These are phyloP conservation scores for Neofusicoccum laricinum DNA, from an alignment of 2,329 filamentous ascomycete species.

Conservation along the genomic window DNA sequence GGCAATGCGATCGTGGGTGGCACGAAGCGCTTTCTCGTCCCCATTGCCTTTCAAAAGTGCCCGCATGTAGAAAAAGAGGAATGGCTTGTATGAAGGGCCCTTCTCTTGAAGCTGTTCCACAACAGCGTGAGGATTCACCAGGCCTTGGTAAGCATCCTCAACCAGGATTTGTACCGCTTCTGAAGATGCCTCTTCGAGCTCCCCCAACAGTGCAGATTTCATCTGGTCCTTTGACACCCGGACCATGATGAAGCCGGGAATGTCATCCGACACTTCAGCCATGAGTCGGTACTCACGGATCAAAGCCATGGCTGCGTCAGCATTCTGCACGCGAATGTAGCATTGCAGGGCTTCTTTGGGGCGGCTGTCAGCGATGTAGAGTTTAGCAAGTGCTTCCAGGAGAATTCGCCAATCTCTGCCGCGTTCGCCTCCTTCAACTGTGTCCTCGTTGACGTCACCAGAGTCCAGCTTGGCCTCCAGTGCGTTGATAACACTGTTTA, in stretches of 20 bases:
- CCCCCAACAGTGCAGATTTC: slow-evolving; percentile 61
- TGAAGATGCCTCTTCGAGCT: slow-evolving; percentile 74
- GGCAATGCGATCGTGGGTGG: slow-evolving; percentile 42
- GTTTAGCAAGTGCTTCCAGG: slow-evolving; percentile 78
- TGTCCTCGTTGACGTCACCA: slow-evolving; percentile 71
- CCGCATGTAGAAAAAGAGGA: slow-evolving; percentile 89
- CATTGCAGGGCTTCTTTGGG: slow-evolving; percentile 81
- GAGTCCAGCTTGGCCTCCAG: slow-evolving; percentile 80
- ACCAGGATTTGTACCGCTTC: slow-evolving; percentile 86
- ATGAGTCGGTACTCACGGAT: slow-evolving; percentile 89
- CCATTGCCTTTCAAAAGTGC: slow-evolving; percentile 78
- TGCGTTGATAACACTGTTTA: slow-evolving; percentile 69
- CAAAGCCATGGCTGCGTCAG: slow-evolving; percentile 80
- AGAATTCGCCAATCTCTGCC: slow-evolving; percentile 85
- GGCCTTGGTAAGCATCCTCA: slow-evolving; percentile 84
- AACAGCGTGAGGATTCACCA: slow-evolving; percentile 74
- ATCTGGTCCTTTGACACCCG: slow-evolving; percentile 73
- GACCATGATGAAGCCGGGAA: slow-evolving; percentile 81
- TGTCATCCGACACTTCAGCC: slow-evolving; percentile 83
- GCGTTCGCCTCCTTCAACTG: slow-evolving; percentile 67
- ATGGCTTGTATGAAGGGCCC: slow-evolving; percentile 59
- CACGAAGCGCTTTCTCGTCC: slow-evolving; percentile 39
- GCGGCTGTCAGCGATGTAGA: slow-evolving; percentile 78
- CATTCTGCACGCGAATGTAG: slow-evolving; percentile 89
- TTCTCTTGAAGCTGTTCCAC: slow-evolving; percentile 72